Evolutionary conservation across 805 yeast genomes (phyloP), one percentile per base, ranked within the genome.

Genomic region (Torulaspora delbrueckii): DNA sequence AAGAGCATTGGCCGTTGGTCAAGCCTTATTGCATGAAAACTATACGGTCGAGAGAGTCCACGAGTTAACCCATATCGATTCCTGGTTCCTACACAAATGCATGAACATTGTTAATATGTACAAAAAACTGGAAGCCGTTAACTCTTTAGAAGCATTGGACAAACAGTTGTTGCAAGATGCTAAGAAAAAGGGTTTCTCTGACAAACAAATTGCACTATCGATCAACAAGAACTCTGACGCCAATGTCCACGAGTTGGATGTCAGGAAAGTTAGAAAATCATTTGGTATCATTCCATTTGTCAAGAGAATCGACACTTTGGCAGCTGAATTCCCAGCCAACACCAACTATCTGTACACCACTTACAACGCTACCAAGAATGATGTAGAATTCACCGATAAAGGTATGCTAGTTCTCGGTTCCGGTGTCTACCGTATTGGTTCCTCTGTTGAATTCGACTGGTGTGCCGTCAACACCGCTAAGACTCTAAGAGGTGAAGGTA

Each of bases 381-480:
- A 91, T 68, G 83, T 91, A 40, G 77, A 73, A 37, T 93, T 91
- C 64, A 79, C 84, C 59, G 98, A 91, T 48, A 77, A 86, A 55
- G 98, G 98, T 63, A 84, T 93, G 50, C 74, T 93, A 80, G 98
- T 91, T 33, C 76, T 91, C 58, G 99, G 98, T 44, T 89, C 97
- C n/a, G 98, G 99, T 74, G 99, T 93, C 42, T 91, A 91, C 79
- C 81, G 99, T 70, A 91, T 91, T 67, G 99, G 99, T 48, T 90
- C 97, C 1, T 89, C 97, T 26, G 99, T 91, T 45, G 99, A 93
- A 73, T 91, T 91, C 62, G 99, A 91, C 70, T 91, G 99, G 99
- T 91, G 99, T 77, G 99, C 98, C 45, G 99, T 91, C 53, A 80
- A 93, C 53, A 86, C 99, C 47, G 96, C 96, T 46, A 82, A 97